Evolutionary conservation across 768 basidiomycete genomes (phyloP), one percentile per base, ranked within the genome.

Genomic region (Holtermannia corniformis): DNA sequence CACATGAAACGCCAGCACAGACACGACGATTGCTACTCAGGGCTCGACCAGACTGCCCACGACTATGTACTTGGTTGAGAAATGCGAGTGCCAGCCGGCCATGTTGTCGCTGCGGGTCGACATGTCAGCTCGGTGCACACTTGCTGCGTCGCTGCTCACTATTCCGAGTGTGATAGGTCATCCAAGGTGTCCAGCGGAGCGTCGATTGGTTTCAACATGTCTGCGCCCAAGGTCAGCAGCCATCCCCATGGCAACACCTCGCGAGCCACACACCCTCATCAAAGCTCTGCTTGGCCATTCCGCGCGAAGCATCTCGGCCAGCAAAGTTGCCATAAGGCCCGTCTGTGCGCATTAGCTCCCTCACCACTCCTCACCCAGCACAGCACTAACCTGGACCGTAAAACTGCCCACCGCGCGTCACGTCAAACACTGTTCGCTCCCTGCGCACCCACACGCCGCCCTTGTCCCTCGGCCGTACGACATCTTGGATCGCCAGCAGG

Each of bases 261-360:
- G 22, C n/a, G n/a, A 50, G 10, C 14, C 16, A 57, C 84, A 49
- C 64, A 88, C 91, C 88, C n/a, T 76, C 25, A 47, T 92, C 92
- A 60, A 95, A 96, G 2, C 90, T 93, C 74, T 96, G 92, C 74
- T 92, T 95, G 5, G 93, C 93, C 87, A 97, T 92, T 3, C 93
- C 92, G 32, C 92, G 77, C 14, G 88, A 92, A 1, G 93, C 93
- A 74, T 99, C 93, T 46, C 92, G 75, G 4, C 93, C 95, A 2
- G 95, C 92, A 76, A 99, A 97, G 73, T 92, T 93, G 25, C 89
- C 91, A 67, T 96, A 96, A 80, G 91, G 88, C 0, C 92, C 93
- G 63, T 83, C 93, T 95, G 60, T 24, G 41, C 44, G 22, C 14
- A 16, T 56, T 48, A 12, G 50, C 5, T 50, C 20, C 37, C 21